Evolutionary conservation across 2,329 filamentous ascomycete genomes (phyloP), one percentile per base, ranked within the genome.

Genomic region (Zasmidium angulare): DNA sequence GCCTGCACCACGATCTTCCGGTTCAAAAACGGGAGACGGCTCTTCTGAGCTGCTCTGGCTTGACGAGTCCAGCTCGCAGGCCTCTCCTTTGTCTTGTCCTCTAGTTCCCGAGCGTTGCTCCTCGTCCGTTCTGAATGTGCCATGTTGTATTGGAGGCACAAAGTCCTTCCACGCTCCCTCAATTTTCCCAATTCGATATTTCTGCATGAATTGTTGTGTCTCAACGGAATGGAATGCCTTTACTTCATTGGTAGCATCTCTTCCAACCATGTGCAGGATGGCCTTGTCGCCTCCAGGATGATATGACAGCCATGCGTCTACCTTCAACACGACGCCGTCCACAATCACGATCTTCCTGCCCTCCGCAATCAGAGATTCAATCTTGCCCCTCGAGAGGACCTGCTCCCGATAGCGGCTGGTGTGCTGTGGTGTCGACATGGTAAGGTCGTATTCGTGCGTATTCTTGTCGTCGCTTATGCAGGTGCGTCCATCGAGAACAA

Each of bases 281-380:
- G 93, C 85, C 77, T 92, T 95, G 69, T 93, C 88, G 67, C 95
- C 95, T 58, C 95, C 95, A 12, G 95, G 95, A 71, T 98, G 95
- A 71, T 90, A 97, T 55, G 86, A 86, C 54, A 96, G 79, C 91
- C 92, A 99, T 43, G 88, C 83, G 75, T 98, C 93, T 29, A 91
- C 87, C 77, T 92, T 96, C 66, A 98, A 77, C 10, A 97, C 92
- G 69, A 86, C 85, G 60, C 86, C 83, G 67, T 96, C 86, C 60
- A 95, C 81, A 55, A 99, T 91, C 62, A 97, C 83, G 57, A 99
- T 84, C 64, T 86, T 85, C 59, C 85, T 84, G 3, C 92, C 93
- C 58, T 90, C 86, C 6, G 93, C 90, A 70, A 99, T 97, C 68
- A 93, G 78, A 4, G 83, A 86, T 75, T 97, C 93, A 61, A 96